Conservation (phyloP, 495 filamentous ascomycete species). For the Halenospora varia region DNA sequence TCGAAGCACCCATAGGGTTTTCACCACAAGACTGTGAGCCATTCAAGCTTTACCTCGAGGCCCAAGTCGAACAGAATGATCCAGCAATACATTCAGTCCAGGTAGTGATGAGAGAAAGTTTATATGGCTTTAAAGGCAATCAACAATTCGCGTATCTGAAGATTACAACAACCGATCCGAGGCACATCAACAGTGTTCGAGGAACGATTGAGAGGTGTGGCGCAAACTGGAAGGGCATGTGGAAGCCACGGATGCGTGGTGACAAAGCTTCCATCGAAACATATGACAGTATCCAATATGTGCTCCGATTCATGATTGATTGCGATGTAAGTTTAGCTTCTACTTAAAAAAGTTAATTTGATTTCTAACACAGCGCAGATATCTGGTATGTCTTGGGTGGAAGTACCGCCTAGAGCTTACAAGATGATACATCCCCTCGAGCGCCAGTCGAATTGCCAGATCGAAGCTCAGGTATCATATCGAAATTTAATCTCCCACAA, state of each 20-base stretch:
- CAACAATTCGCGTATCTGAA: constrained; percentile 88
- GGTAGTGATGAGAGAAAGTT: constrained; percentile 77
- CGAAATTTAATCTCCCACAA: constrained; percentile 80
- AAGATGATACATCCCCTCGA: constrained; percentile 53
- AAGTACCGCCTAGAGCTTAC: constrained; percentile 73
- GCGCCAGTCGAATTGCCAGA: constrained; percentile 86
- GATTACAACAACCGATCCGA: constrained; percentile 86
- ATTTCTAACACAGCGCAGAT: constrained; percentile 47
- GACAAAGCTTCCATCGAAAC: constrained; percentile 60
- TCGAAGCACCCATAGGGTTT: constrained; percentile 83
- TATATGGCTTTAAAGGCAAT: constrained; percentile 91
- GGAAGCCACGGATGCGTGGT: constrained; percentile 60
- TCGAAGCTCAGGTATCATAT: constrained; percentile 83
- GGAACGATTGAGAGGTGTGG: constrained; percentile 64
- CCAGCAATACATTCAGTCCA: constrained; percentile 68
- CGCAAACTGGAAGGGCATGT: constrained; percentile 87
- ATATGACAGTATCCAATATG: constrained; percentile 92
- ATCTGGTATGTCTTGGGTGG: constrained; percentile 95
- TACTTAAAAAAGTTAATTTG: not conserved
- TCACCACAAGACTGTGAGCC: constrained; percentile 66
- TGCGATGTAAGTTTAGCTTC: constrained; percentile 52
- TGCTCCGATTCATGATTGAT: constrained; percentile 97
- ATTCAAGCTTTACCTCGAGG: constrained; percentile 75
- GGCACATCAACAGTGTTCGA: constrained; percentile 68
- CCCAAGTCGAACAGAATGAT: constrained; percentile 58